Conservation (phyloP, 345 rosid genomes). For the Brassica juncea region DNA sequence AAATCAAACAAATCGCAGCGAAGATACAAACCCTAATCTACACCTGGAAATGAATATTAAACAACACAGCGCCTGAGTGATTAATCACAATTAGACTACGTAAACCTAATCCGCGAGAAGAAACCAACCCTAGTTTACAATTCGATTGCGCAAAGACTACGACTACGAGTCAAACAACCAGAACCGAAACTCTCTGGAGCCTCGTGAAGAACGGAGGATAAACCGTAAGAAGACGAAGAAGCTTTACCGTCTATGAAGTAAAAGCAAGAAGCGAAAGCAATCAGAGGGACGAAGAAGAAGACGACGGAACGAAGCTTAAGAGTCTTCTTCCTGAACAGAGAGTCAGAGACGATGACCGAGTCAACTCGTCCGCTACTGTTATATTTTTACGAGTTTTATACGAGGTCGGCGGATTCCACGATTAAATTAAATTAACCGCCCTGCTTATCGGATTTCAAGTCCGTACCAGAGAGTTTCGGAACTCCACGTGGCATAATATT, state of each 20-base stretch:
- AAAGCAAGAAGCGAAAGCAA: not conserved
- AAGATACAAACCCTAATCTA: not conserved
- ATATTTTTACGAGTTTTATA: not conserved
- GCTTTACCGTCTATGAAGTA: constrained; percentile 1
- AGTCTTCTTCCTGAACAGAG: not conserved
- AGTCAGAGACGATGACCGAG: no score
- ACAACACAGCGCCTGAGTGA: not conserved
- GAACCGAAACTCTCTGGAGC: not conserved
- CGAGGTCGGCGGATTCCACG: constrained; percentile 23
- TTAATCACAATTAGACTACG: not conserved
- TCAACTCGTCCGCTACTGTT: constrained; percentile 8
- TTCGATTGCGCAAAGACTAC: not conserved
- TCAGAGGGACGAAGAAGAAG: constrained; percentile 18
- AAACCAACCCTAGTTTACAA: not conserved
- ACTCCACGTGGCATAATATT: not conserved
- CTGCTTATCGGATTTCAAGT: constrained; percentile 1
- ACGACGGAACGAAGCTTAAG: not conserved
- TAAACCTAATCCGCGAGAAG: constrained; percentile 2
- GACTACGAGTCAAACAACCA: not conserved
- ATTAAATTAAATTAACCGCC: not conserved
- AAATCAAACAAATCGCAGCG: not conserved
- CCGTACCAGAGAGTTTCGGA: not conserved
- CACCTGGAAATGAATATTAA: not conserved
- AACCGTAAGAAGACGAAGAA: not conserved
- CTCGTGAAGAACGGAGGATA: not conserved